These are phyloP conservation scores for Aschersonia sp. DNA, from an alignment of 2,329 filamentous ascomycete species.

Conservation along the genomic window DNA sequence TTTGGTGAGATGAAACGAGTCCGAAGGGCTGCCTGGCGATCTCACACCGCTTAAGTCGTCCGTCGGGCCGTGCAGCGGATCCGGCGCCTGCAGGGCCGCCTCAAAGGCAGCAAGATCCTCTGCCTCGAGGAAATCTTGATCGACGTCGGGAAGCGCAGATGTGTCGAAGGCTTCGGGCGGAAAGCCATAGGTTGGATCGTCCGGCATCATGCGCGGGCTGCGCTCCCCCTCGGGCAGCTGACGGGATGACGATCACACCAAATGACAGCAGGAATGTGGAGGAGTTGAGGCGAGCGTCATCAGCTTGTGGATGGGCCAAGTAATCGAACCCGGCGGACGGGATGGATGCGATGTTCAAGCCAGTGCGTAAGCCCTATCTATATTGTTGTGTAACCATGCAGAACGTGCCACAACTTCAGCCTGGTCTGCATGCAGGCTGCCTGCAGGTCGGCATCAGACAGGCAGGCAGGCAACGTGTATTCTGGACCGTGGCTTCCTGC, in stretches of 20 bases:
- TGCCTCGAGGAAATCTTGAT: conserved; percentile 60
- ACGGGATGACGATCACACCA: not conserved
- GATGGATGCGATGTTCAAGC: too few relatives aligned
- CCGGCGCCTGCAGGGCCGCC: conserved; percentile 67
- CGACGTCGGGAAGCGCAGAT: conserved; percentile 59
- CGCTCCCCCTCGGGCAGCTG: not conserved
- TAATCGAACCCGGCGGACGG: too few relatives aligned
- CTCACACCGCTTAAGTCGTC: conserved; percentile 31
- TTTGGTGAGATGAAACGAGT: conserved; percentile 27
- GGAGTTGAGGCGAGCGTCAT: too few relatives aligned
- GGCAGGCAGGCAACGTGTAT: not conserved
- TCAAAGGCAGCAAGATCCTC: conserved; percentile 68
- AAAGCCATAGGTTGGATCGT: conserved; percentile 36
- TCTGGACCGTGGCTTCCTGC: not conserved
- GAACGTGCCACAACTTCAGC: too few relatives aligned
- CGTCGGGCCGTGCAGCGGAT: conserved; percentile 49
- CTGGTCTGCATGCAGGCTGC: not conserved
- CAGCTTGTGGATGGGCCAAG: too few relatives aligned
- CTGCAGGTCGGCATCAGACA: not conserved
- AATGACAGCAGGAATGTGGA: not conserved
- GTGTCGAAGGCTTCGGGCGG: conserved; percentile 51
- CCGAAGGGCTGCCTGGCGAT: conserved; percentile 22
- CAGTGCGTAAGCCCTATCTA: too few relatives aligned
- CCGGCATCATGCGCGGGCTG: conserved; percentile 7
- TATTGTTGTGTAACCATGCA: too few relatives aligned